Conservation (phyloP, 2,329 filamentous ascomycete genomes). For the Teratosphaeria destructans region DNA sequence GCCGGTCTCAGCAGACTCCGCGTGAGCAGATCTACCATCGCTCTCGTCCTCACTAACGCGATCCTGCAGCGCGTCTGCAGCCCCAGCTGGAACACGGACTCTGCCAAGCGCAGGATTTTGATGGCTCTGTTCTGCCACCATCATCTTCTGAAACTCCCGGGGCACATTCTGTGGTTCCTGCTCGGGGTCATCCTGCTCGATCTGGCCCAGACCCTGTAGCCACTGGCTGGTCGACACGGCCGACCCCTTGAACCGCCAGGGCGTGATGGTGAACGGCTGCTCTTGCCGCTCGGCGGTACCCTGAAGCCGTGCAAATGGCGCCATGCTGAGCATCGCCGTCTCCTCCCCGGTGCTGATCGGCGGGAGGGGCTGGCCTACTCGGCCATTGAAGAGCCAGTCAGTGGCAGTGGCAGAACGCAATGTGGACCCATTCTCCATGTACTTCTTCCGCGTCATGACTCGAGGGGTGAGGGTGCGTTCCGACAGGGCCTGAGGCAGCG, state of each 20-base stretch:
- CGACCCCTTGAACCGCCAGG: slow-evolving; percentile 8
- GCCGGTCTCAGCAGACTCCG: background rate
- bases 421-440: slow-evolving; percentile 17
- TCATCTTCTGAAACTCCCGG: slow-evolving; percentile 12
- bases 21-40: background rate
- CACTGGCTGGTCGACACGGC: slow-evolving; percentile 13
- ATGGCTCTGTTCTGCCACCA: slow-evolving; percentile 4
- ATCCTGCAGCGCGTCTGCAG: slow-evolving; percentile 2
- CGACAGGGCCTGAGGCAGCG: slow-evolving; percentile 8
- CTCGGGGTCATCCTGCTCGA: slow-evolving; percentile 6
- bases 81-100: slow-evolving; percentile 11
- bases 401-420: slow-evolving; percentile 9
- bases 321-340: background rate
- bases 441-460: slow-evolving; percentile 6
- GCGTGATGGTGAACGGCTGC: slow-evolving; percentile 2
- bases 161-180: slow-evolving; percentile 10
- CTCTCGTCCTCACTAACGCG: slow-evolving; percentile 2
- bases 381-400: slow-evolving; percentile 17
- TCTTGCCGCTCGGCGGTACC: background rate
- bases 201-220: slow-evolving; percentile 15
- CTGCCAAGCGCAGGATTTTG: slow-evolving; percentile 5
- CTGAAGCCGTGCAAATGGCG: background rate
- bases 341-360: background rate
- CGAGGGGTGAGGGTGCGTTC: slow-evolving; percentile 13
- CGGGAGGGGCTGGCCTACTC: slow-evolving; percentile 5